Evolutionary conservation across 768 basidiomycete genomes (phyloP), one percentile per base, ranked within the genome.

Genomic region (Ramaria sp.): DNA sequence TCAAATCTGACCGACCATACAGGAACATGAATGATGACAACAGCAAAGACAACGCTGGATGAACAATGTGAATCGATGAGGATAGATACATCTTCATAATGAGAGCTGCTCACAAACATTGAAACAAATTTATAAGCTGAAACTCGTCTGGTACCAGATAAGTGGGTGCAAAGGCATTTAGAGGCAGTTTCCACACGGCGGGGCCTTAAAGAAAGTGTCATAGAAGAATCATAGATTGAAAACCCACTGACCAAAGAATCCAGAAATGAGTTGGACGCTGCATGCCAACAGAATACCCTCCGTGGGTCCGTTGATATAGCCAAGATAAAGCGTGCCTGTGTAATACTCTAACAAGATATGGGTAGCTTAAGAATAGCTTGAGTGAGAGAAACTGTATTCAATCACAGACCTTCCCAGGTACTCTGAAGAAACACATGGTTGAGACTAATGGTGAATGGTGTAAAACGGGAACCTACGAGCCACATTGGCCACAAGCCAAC

Each of bases 251-350:
- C 60, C 60, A 53, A 47, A 54, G 30, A 38, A 45, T 13, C 51
- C 60, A 24, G 58, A 52, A 27, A 59, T 57, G 22, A 61, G 41
- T 15, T 61, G 60, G n/a, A 61, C 56, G 34, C 24, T 30, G 45
- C 59, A 53, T 6, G 58, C 58, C 3, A 61, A 46, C n/a, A 61
- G 58, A 19, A 61, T 47, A 17, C 60, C 60, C 48, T 61, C 60
- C 10, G 57, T 59, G 6, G 60, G 60, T 27, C 60, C 60, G 38
- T 61, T 61, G 46, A 61, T 22, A 39, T 61, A 61, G 24, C 60
- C 58, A 13, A 61, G 53, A 42, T 59, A 61, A 17, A 61, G 47
- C 19, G 58, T 59, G 24, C 51, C 51, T 10, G 60, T 61, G 34
- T 58, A 58, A 49, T 61, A 61, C 39, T 61, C 60, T 59, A 38